A percentile compares a stretch with the other conserved stretches of the same genome.
Evolutionary conservation across 177 flowering plant species (phyloP).

Genomic region (Tripterygium wilfordii): DNA sequence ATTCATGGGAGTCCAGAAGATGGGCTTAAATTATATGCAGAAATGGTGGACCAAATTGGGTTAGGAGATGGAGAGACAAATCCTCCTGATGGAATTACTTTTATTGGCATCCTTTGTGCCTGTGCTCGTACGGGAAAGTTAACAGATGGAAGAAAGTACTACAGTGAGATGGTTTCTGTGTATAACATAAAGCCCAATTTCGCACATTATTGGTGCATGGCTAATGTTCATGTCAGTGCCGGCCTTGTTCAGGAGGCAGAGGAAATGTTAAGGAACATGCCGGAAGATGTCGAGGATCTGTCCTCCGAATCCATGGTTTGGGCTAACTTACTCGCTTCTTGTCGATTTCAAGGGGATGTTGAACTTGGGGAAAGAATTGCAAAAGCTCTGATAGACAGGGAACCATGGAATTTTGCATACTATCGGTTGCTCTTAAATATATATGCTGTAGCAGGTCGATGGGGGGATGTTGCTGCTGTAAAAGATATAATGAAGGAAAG

Average conservation of each 20-base stretch:
- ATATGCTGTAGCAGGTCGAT: constrained; percentile 54
- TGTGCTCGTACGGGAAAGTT: constrained; percentile 56
- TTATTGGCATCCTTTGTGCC: constrained; percentile 65
- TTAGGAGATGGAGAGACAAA: constrained; percentile 7
- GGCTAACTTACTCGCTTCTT: constrained; percentile 47
- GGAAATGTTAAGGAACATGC: constrained; percentile 28
- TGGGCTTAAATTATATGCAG: constrained; percentile 48
- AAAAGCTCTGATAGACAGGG: constrained; percentile 40
- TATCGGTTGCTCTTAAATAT: constrained; percentile 48
- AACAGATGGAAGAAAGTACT: constrained; percentile 43
- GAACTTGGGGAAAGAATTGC: constrained; percentile 52
- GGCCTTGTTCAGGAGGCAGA: constrained; percentile 31
- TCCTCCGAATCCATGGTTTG: constrained; percentile 39
- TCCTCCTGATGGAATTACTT: constrained; percentile 65
- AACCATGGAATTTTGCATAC: constrained; percentile 40
- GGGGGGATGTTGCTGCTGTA: constrained; percentile 59
- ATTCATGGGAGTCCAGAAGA: constrained; percentile 58
- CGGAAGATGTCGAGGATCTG: constrained; percentile 17
- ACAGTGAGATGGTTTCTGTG: constrained; percentile 34
- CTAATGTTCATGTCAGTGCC: constrained; percentile 46
- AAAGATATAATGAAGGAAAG: constrained; percentile 37
- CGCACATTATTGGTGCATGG: constrained; percentile 85
- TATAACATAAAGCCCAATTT: constrained; percentile 50
- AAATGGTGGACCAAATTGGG: constrained; percentile 27
- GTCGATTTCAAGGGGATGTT: constrained; percentile 49